Evolutionary conservation across 2,329 filamentous ascomycete genomes (phyloP).

Genomic region (Ustilaginoidea virens): DNA sequence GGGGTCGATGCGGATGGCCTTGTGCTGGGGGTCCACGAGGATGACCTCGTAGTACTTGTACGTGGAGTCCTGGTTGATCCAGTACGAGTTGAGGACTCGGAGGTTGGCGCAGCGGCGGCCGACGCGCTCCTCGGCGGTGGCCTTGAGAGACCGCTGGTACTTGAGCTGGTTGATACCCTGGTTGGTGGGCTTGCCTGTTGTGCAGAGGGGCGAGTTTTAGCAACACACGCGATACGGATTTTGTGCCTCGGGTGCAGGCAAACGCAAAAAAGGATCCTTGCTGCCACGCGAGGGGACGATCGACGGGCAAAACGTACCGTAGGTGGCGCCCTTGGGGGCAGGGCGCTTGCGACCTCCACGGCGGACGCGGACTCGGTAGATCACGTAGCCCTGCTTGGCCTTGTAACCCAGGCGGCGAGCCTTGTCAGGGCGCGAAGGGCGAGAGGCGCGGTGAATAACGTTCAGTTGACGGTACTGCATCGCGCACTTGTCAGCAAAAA

Average conservation of each 20-base stretch:
- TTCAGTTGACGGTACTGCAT: constrained; percentile 99
- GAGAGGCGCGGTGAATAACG: constrained; percentile 97
- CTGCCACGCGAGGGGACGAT: too few relatives aligned
- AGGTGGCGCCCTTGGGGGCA: constrained; percentile 94
- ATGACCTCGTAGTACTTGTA: constrained; percentile 99
- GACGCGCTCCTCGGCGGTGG: constrained; percentile 99
- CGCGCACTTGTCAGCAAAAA: constrained; percentile 99
- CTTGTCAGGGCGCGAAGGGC: constrained; percentile 98
- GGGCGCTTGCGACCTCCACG: constrained; percentile 98
- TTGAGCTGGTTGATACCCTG: constrained; percentile 99
- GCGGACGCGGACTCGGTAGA: constrained; percentile 98
- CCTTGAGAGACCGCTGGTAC: constrained; percentile 97
- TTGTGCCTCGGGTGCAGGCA: too few relatives aligned
- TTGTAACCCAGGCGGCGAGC: constrained; percentile 99
- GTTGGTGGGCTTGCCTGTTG: constrained; percentile 97
- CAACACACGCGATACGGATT: too few relatives aligned
- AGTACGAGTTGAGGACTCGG: constrained; percentile 99
- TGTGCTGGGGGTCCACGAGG: constrained; percentile 99
- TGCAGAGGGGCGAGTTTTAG: constrained; percentile 1
- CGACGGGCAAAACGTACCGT: too few relatives aligned
- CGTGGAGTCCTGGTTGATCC: constrained; percentile 99
- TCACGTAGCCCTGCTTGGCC: constrained; percentile 99
- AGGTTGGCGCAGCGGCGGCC: constrained; percentile 97
- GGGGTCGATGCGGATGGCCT: constrained; percentile 96
- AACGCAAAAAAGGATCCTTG: too few relatives aligned